These are phyloP conservation scores for Sphaerosporella brunnea DNA, from an alignment of 495 filamentous ascomycete species.

Conservation along the genomic window DNA sequence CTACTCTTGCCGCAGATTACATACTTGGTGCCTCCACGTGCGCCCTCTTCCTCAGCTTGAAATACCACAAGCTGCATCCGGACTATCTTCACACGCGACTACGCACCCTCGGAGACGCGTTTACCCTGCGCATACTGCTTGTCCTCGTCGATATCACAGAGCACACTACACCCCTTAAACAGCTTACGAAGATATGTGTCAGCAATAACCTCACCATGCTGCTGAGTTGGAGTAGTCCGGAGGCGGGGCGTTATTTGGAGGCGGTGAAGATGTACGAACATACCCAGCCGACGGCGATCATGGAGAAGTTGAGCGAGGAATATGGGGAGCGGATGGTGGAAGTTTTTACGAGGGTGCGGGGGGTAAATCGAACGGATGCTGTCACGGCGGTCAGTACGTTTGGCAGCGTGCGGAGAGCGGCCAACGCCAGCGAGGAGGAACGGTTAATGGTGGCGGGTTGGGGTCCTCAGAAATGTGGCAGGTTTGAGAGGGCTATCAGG, in stretches of 20 bases:
- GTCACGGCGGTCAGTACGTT: constrained; percentile 73
- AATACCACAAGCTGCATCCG: constrained; percentile 80
- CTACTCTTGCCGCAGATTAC: constrained; percentile 81
- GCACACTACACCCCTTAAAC: constrained; percentile 60
- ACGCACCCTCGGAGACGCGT: constrained; percentile 56
- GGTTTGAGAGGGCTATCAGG: constrained; percentile 61
- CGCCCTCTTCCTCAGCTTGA: constrained; percentile 79
- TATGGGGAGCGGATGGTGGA: constrained; percentile 85
- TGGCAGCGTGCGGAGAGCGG: constrained; percentile 64
- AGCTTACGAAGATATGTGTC: constrained; percentile 72
- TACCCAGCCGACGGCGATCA: constrained; percentile 61
- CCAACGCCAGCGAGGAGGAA: constrained; percentile 78
- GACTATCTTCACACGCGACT: constrained; percentile 96
- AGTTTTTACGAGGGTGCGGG: constrained; percentile 75
- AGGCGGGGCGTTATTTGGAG: constrained; percentile 84
- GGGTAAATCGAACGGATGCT: constrained; percentile 87
- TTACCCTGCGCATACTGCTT: constrained; percentile 65
- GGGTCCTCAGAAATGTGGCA: constrained; percentile 85
- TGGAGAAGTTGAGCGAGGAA: constrained; percentile 58
- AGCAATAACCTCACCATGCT: constrained; percentile 85
- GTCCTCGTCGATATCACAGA: constrained; percentile 86
- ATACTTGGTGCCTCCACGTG: constrained; percentile 75
- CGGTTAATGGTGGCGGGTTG: constrained; percentile 66
- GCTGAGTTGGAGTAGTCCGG: constrained; percentile 80
- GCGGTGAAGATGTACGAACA: constrained; percentile 86